phyloP scores from a whole-genome alignment of 371 early-diverging fungal species.

The Umbelopsis sp. region DNA sequence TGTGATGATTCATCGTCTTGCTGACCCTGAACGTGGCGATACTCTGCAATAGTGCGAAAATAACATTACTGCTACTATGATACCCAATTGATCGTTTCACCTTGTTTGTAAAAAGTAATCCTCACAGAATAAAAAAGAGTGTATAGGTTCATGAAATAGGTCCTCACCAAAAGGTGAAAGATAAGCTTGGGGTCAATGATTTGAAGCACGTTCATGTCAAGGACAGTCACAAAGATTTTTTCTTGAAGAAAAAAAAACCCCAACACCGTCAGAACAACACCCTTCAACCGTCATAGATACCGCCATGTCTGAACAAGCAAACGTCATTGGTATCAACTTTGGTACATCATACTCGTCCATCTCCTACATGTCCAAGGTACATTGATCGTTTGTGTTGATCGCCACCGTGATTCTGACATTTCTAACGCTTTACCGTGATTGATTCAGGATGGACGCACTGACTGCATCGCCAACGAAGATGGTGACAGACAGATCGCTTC shows the following conservation, averaged over 20 bases:
- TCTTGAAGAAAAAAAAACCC: not conserved
- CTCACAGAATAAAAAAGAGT: not conserved
- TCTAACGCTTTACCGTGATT: constrained; percentile 41
- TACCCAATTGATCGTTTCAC: not conserved
- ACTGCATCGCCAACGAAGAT: constrained; percentile 97
- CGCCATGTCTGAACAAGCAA: constrained; percentile 17
- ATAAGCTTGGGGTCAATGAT: not conserved
- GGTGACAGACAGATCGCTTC: constrained; percentile 96
- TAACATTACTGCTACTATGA: not conserved
- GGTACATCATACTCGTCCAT: constrained; percentile 91
- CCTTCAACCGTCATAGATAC: constrained; percentile 16
- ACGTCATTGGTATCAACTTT: constrained; percentile 86
- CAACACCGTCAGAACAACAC: not conserved
- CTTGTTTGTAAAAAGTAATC: not conserved
- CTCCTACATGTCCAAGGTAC: constrained; percentile 82
- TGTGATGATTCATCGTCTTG: constrained; percentile 69
- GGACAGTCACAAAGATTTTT: constrained; percentile 13
- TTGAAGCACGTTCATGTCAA: not conserved
- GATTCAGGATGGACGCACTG: constrained; percentile 80
- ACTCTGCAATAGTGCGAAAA: constrained; percentile 27
- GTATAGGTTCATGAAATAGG: not conserved
- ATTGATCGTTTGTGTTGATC: not conserved
- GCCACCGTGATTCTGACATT: constrained; percentile 2
- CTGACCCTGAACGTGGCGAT: constrained; percentile 70
- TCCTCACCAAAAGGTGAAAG: too few relatives aligned